Evolutionary conservation across 495 filamentous ascomycete species (phyloP).

Genomic region (Podospora australis): DNA sequence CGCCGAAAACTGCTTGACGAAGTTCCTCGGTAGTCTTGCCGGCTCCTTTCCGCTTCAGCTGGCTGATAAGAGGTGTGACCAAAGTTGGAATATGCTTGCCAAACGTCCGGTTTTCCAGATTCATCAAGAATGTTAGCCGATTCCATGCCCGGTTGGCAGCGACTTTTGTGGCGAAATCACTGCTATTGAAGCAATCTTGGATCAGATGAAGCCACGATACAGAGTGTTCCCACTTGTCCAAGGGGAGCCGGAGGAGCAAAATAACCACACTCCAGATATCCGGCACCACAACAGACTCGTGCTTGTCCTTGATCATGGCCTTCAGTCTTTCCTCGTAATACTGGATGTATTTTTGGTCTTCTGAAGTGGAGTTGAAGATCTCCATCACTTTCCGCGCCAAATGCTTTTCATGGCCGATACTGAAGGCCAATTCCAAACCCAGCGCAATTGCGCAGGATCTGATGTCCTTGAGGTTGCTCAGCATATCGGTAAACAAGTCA

Average conservation of each 20-base stretch:
- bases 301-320: conserved; percentile 59
- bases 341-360: conserved; percentile 54
- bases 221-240: conserved; percentile 69
- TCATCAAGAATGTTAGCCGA: conserved; percentile 65
- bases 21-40: conserved; percentile 51
- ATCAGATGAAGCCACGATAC: conserved; percentile 68
- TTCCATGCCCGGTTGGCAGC: conserved; percentile 82
- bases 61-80: conserved; percentile 59
- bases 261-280: conserved; percentile 82
- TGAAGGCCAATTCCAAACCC: conserved; percentile 58
- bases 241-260: conserved; percentile 60
- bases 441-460: conserved; percentile 65
- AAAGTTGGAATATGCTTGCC: conserved; percentile 58
- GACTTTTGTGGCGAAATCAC: conserved; percentile 60
- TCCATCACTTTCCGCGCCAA: conserved; percentile 59
- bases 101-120: conserved; percentile 54
- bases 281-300: conserved; percentile 63
- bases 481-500: conserved; percentile 72
- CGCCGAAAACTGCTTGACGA: conserved; percentile 55
- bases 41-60: conserved; percentile 57
- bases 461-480: conserved; percentile 71
- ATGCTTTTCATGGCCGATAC: conserved; percentile 56
- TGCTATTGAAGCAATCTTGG: conserved; percentile 77
- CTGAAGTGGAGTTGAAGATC: conserved; percentile 52
- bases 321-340: conserved; percentile 61